Evolutionary conservation across 2,329 filamentous ascomycete genomes (phyloP), one percentile per base, ranked within the genome.

Genomic region (Fusarium torreyae): DNA sequence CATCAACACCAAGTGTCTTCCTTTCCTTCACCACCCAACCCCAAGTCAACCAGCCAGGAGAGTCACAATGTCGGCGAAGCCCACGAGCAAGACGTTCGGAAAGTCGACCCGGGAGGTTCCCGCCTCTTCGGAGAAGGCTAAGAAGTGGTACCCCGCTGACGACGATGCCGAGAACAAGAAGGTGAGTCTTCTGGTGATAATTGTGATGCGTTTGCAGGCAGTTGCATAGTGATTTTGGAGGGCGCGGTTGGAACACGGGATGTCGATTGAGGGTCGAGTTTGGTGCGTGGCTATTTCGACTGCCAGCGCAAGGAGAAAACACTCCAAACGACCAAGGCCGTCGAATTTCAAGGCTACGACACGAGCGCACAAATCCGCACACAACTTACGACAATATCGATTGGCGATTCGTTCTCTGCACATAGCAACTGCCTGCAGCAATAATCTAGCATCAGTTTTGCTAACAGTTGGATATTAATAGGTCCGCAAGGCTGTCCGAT

Each of bases 131-230:
- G 90, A 97, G 86, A 97, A 97, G 93, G 95, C 95, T 80, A 91
- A 93, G 89, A 98, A 98, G 89, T 99, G 95, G 94, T 99, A 99
- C 88, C 93, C 94, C 84, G 93, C 94, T 82, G 92, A 97, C 85
- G 95, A 98, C 85, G 92, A 95, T 82, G 82, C 89, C 83, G 87
- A 92, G 86, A 89, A 90, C 80, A 97, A 94, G 91, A 95, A 97
- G 93, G 96, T 99, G 90, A 89, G 94, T 92, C 79, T 61, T 73
- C 22, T 62, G 65, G 56, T 68, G 65, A 74, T 73, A 64, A 38
- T 60, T 63, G 53, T 69, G 67, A 74, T 74, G 68, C 60, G 53
- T 66, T 45, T 40, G 59, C 63, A 59, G 57, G 50, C 72, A 54
- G 60, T 55, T 65, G 50, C 49, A 61, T 52, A 46, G 53, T 61